These are phyloP conservation scores for Ceraceosorus bombacis DNA, from an alignment of 1,284 basidiomycete species.

Conservation along the genomic window DNA sequence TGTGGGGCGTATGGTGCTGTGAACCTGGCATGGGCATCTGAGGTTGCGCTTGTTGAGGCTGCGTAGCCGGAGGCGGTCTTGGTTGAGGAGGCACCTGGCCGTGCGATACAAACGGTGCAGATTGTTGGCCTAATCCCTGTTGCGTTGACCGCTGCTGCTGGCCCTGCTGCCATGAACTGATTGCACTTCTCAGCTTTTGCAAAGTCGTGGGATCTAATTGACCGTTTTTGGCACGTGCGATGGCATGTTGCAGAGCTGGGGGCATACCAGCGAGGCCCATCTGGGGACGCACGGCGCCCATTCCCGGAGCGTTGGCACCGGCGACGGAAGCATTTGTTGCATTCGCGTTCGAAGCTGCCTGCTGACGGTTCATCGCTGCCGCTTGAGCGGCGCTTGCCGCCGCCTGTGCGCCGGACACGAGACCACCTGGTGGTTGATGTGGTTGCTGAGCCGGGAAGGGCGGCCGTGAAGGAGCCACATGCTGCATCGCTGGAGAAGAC, in stretches of 20 bases:
- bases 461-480: neutral
- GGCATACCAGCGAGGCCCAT: neutral
- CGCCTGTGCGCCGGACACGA: constrained; percentile 11
- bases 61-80: neutral
- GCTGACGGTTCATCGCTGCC: constrained; percentile 9
- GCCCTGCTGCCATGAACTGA: constrained; percentile 4
- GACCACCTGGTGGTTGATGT: constrained; percentile 2
- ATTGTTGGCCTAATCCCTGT: constrained; percentile 1
- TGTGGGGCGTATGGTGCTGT: neutral
- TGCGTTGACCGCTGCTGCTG: neutral
- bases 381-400: constrained; percentile 10
- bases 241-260: neutral
- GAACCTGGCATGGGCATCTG: too few species aligned
- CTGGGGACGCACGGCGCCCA: neutral
- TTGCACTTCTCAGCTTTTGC: neutral
- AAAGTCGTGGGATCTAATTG: constrained; percentile 2
- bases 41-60: neutral
- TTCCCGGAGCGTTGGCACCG: neutral
- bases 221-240: constrained; percentile 1
- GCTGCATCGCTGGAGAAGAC: neutral
- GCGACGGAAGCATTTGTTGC: neutral
- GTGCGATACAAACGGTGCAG: neutral
- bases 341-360: neutral
- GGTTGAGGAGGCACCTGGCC: constrained; percentile 2
- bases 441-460: neutral